Evolutionary conservation across 75 land plant species (phyloP).

Genomic region (Gnetum montanum): DNA sequence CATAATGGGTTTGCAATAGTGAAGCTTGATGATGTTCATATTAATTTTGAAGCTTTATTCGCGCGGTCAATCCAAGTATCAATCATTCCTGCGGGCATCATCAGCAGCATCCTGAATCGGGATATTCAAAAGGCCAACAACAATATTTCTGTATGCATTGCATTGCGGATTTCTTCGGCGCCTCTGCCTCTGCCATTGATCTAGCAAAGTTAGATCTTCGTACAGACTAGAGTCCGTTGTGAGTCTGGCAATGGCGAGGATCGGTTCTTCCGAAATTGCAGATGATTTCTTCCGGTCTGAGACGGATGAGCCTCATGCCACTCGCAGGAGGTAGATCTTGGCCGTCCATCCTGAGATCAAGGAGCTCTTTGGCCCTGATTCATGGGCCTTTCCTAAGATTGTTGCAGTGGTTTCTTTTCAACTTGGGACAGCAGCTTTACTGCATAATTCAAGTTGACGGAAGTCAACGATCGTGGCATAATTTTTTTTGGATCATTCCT

Average conservation of each 20-base stretch:
- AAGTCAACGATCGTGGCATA: constrained; percentile 63
- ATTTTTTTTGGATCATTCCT: constrained; percentile 90
- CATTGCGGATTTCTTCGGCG: no score
- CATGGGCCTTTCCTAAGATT: constrained; percentile 70
- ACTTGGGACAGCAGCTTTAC: constrained; percentile 59
- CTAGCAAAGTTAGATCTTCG: no score
- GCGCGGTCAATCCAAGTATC: no score
- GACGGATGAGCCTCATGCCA: constrained; percentile 87
- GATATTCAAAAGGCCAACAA: no score
- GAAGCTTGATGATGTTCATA: constrained; percentile 13
- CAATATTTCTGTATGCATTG: no score
- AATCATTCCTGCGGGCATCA: no score
- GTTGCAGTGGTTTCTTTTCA: constrained; percentile 69
- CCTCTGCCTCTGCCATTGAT: no score
- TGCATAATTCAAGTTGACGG: constrained; percentile 45
- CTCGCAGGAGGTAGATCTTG: constrained; percentile 62
- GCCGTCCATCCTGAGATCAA: constrained; percentile 74
- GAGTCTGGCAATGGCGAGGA: no score
- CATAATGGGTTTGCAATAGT: constrained; percentile 89
- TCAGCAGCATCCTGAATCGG: no score
- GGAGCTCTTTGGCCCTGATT: constrained; percentile 89
- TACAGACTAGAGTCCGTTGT: no score
- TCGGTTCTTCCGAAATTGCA: constrained; percentile 71
- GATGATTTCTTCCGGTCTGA: constrained; percentile 89
- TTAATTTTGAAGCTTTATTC: constrained; percentile 24